Base-by-base conservation (phyloP, 257 asterid species). In the Dorcoceras hygrometricum region DNA sequence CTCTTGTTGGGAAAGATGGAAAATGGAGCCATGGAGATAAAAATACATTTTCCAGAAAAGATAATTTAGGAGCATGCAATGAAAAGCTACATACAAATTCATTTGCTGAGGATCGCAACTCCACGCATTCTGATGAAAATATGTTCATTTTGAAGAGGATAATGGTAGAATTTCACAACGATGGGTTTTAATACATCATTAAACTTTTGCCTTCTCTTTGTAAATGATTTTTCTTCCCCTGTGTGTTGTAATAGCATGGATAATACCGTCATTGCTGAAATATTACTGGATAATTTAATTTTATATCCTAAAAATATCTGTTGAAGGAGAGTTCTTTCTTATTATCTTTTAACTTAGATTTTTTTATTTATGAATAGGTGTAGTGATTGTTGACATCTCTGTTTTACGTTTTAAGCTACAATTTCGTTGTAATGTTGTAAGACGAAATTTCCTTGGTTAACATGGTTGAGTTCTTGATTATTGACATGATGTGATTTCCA, bases 81-180 rank as follows among this genome's bases (percentile, higher is more conserved):
- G 81, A 81, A 72, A 73, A 72, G 66, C 36, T 67, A 36, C 71
- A 50, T 66, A 67, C 75, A 58, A 71, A 70, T 63, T 63, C 65
- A 32, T 73, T 59, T 53, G 68, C 69, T 68, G 87, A 83, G 69
- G 87, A 75, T 73, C 78, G 79, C 78, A 73, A 75, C 67, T 73
- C 60, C 65, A 80, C 80, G 64, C 26, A 76, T 69, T 69, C 85
- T 66, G 79, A 79, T 78, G 80, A 75, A 63, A 81, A 70, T 74
- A 86, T 81, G 90, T 88, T 83, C 80, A 94, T 94, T 77, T 76
- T 94, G 85, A 94, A 94, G 85, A 90, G 99, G 62, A 94, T 94
- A 80, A 94, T 90, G 97, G 99, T 94, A 90, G 73, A 20, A 11
- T 39, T 39, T 39, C 50, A 39, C 19, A 11, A 39, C 14, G 50